Evolutionary conservation across 169 alveolate genomes (phyloP).

Genomic region (Plasmodium vinckei): DNA sequence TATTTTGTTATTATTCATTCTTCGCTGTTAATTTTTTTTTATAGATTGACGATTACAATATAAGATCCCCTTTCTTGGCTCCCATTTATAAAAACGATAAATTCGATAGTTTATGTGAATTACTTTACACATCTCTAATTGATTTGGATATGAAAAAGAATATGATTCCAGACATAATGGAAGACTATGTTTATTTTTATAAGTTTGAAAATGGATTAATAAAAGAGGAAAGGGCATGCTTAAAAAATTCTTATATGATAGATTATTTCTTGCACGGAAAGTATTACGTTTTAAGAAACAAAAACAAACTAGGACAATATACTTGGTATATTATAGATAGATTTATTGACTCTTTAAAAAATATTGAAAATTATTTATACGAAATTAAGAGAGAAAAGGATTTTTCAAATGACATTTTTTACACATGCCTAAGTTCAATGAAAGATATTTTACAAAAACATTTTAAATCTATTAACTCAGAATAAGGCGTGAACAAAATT

Average conservation of each 20-base stretch:
- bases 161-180: constrained; percentile 64
- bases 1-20: neutral
- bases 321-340: constrained; percentile 83
- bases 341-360: constrained; percentile 78
- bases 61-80: constrained; percentile 71
- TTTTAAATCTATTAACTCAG: constrained; percentile 69
- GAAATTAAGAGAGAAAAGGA: constrained; percentile 53
- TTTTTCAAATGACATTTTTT: constrained; percentile 47
- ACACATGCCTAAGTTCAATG: constrained; percentile 21
- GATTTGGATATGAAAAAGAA: constrained; percentile 44
- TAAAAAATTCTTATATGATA: constrained; percentile 82
- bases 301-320: constrained; percentile 85
- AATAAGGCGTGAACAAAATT: constrained; percentile 8
- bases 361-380: constrained; percentile 68
- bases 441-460: constrained; percentile 54
- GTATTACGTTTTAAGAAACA: constrained; percentile 77
- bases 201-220: constrained; percentile 54
- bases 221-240: constrained; percentile 62
- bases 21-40: neutral
- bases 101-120: constrained; percentile 29
- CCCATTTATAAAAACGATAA: constrained; percentile 29
- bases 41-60: constrained; percentile 28
- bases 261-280: constrained; percentile 86
- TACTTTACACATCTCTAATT: constrained; percentile 53
- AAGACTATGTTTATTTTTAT: constrained; percentile 44